phyloP scores from a whole-genome alignment of 805 yeast genomes.

The Suhomyces tanzawaensis region DNA sequence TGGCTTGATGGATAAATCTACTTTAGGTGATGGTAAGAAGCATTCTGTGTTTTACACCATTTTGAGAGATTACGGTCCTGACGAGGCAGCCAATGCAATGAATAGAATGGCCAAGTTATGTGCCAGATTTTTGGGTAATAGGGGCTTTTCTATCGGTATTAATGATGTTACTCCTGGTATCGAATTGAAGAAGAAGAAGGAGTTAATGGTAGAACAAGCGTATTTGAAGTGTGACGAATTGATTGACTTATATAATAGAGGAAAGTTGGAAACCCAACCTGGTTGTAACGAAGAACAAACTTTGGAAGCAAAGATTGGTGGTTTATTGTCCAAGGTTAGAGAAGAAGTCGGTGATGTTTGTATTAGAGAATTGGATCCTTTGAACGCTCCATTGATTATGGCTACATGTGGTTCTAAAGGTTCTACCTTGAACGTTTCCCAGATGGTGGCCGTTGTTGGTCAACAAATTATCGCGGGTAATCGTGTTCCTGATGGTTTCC shows the following conservation, averaged over 20 bases:
- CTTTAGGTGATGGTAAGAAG: constrained; percentile 96
- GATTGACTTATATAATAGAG: constrained; percentile 72
- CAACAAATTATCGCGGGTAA: constrained; percentile 98
- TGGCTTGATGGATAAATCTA: constrained; percentile 96
- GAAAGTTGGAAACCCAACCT: constrained; percentile 95
- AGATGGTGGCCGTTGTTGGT: constrained; percentile 99
- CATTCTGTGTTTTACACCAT: constrained; percentile 95
- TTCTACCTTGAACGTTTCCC: constrained; percentile 95
- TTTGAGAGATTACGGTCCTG: constrained; percentile 93
- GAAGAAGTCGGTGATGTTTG: constrained; percentile 99
- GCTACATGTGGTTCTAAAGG: constrained; percentile 99
- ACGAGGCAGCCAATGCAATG: constrained; percentile 94
- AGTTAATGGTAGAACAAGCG: constrained; percentile 84
- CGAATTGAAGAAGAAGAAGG: constrained; percentile 74
- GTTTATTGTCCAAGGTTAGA: constrained; percentile 92
- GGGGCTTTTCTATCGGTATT: constrained; percentile 97
- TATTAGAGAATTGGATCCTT: constrained; percentile 81
- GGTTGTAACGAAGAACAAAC: constrained; percentile 99
- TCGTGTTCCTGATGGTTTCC: constrained; percentile 99
- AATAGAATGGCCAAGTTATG: constrained; percentile 99
- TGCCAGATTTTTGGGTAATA: constrained; percentile 89
- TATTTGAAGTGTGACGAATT: constrained; percentile 89
- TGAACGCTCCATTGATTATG: constrained; percentile 97
- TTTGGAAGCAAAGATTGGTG: constrained; percentile 95
- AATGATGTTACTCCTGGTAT: constrained; percentile 94